Conservation (phyloP, 768 basidiomycete genomes). For the Boletus patriciae region DNA sequence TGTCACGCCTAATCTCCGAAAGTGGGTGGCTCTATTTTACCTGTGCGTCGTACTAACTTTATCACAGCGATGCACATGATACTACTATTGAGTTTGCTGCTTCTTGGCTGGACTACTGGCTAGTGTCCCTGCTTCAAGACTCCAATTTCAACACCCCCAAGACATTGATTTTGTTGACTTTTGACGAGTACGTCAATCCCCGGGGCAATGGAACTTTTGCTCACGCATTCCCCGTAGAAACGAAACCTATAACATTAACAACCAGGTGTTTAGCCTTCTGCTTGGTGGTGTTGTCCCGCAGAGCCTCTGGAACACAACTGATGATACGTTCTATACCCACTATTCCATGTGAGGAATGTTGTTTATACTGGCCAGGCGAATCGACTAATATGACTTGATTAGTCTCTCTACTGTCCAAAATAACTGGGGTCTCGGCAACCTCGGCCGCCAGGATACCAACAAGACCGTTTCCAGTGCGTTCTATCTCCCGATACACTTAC, state of each 20-base stretch:
- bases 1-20: slow-evolving; percentile 57
- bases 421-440: slow-evolving; percentile 62
- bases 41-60: neutral
- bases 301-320: slow-evolving; percentile 42
- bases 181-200: slow-evolving; percentile 53
- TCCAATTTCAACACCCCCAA: slow-evolving; percentile 50
- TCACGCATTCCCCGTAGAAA: slow-evolving; percentile 13
- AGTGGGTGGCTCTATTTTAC: slow-evolving; percentile 16
- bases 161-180: slow-evolving; percentile 61
- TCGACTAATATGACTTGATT: neutral
- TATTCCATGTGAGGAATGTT: slow-evolving; percentile 43
- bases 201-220: neutral
- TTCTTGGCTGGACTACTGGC: slow-evolving; percentile 50
- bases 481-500: neutral
- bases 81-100: slow-evolving; percentile 50
- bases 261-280: slow-evolving; percentile 46
- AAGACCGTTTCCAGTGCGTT: slow-evolving; percentile 32
- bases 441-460: slow-evolving; percentile 59
- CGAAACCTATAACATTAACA: slow-evolving; percentile 41
- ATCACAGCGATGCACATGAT: slow-evolving; percentile 58
- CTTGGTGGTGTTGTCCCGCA: slow-evolving; percentile 48
- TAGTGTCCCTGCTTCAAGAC: slow-evolving; percentile 51
- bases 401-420: slow-evolving; percentile 53
- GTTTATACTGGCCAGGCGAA: neutral
- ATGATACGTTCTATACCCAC: slow-evolving; percentile 59